phyloP scores from a whole-genome alignment of 768 basidiomycete species.

The Boletus patriciae region DNA sequence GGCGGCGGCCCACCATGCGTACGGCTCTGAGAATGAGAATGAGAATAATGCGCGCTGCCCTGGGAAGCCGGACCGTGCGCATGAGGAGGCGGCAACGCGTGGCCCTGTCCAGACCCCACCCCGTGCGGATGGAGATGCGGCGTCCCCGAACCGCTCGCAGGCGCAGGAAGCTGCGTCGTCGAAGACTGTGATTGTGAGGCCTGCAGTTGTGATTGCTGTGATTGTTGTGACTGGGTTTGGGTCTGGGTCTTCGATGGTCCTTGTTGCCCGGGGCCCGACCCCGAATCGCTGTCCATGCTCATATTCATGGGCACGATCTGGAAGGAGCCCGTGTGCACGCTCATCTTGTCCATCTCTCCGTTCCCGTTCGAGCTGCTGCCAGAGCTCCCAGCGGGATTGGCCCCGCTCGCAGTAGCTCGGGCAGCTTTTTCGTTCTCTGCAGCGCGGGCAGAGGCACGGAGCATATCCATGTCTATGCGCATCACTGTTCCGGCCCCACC shows the following conservation, averaged over 20 bases:
- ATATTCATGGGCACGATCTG: constrained; percentile 41
- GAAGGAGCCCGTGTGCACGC: constrained; percentile 59
- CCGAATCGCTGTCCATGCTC: constrained; percentile 21
- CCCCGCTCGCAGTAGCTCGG: constrained; percentile 30
- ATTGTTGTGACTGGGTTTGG: constrained; percentile 7
- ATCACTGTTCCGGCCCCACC: constrained; percentile 45
- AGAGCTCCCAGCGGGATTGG: constrained; percentile 21
- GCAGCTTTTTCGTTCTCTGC: constrained; percentile 41
- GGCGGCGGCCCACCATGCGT: constrained; percentile 24
- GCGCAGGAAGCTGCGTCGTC: constrained; percentile 10
- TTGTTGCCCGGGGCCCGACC: constrained; percentile 4
- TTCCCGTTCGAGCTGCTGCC: constrained; percentile 3
- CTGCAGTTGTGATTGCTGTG: constrained; percentile 3
- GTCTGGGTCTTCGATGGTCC: constrained; percentile 1
- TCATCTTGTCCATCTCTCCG: constrained; percentile 31
- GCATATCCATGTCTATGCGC: constrained; percentile 71
- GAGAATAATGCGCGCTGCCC: constrained; percentile 7
- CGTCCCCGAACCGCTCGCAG: constrained; percentile 11
- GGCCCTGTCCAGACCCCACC: constrained; percentile 8
- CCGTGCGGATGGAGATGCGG: constrained; percentile 18
- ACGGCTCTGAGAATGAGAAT: constrained; percentile 9
- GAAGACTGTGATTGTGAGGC: constrained; percentile 12
- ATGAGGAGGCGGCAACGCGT: constrained; percentile 11
- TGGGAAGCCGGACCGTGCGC: constrained; percentile 6
- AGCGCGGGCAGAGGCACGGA: constrained; percentile 70